Percentiles rank a stretch among this genome's conserved stretches.
phyloP scores from a whole-genome alignment of 768 basidiomycete species.

The Psilocybe sp. region DNA sequence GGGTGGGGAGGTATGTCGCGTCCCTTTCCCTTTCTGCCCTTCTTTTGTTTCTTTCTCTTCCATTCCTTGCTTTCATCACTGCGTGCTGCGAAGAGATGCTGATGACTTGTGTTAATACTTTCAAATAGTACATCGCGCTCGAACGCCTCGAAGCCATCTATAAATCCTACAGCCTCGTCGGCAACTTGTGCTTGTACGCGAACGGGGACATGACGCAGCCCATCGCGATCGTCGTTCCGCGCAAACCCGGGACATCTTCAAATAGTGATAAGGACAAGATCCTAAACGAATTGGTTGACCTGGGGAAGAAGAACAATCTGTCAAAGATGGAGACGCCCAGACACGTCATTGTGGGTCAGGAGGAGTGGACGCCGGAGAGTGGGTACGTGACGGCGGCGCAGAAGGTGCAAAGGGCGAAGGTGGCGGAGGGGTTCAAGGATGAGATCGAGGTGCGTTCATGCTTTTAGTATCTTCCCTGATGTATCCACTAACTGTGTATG shows the following conservation, averaged over 20 bases:
- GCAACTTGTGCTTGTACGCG: conserved; percentile 83
- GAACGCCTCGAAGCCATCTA: conserved; percentile 87
- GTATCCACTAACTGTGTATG: too few species aligned
- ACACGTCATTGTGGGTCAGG: conserved; percentile 69
- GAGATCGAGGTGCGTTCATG: conserved; percentile 56
- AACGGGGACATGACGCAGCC: conserved; percentile 75
- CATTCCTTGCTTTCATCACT: too few species aligned
- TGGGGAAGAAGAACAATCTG: conserved; percentile 83
- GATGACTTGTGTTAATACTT: too few species aligned
- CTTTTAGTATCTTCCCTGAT: not conserved
- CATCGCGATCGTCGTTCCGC: conserved; percentile 79
- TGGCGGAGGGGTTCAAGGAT: conserved; percentile 59
- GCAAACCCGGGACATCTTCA: conserved; percentile 45
- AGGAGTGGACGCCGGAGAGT: conserved; percentile 90
- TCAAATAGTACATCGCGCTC: conserved; percentile 77
- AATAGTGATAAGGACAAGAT: conserved; percentile 39
- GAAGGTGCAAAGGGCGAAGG: conserved; percentile 79
- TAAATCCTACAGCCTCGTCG: conserved; percentile 77
- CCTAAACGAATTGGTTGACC: conserved; percentile 68
- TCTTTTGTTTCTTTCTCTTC: too few species aligned
- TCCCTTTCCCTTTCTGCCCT: too few species aligned
- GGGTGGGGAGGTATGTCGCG: conserved; percentile 60
- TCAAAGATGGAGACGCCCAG: conserved; percentile 76
- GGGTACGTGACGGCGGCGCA: conserved; percentile 88
- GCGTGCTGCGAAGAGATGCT: not conserved